Evolutionary conservation across 164 flowering plant species (phyloP).

Genomic region (Sedum album): DNA sequence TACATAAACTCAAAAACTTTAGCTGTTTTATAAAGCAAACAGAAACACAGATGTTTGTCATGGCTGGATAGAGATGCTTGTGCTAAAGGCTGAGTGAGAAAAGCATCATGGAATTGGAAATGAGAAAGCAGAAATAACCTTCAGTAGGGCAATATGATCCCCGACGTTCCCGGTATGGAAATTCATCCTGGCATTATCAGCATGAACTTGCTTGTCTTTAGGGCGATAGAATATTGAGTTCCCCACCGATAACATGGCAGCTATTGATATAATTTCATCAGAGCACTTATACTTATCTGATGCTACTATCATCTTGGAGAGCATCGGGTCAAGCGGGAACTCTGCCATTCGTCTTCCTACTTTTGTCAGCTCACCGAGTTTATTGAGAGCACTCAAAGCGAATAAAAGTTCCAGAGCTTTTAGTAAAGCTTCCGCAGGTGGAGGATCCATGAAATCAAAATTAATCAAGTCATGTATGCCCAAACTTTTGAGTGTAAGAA

Average conservation of each 20-base stretch:
- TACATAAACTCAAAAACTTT: not conserved
- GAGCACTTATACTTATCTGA: slow-evolving; percentile 82
- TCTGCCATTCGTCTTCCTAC: slow-evolving; percentile 93
- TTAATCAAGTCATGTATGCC: slow-evolving; percentile 76
- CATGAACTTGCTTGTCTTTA: slow-evolving; percentile 97
- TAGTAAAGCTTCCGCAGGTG: slow-evolving; percentile 80
- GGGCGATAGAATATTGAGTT: slow-evolving; percentile 94
- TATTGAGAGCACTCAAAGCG: slow-evolving; percentile 84
- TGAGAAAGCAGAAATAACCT: slow-evolving; percentile 33
- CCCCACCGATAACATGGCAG: slow-evolving; percentile 93
- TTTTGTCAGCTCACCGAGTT: slow-evolving; percentile 79
- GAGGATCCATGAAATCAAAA: slow-evolving; percentile 98
- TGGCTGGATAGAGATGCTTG: not conserved
- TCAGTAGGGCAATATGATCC: slow-evolving; percentile 89
- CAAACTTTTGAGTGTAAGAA: slow-evolving; percentile 77
- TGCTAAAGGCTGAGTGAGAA: not conserved
- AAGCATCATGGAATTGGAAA: not conserved
- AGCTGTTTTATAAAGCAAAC: not conserved
- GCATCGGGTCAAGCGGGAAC: slow-evolving; percentile 95
- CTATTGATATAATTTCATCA: slow-evolving; percentile 84
- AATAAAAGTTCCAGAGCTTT: slow-evolving; percentile 79
- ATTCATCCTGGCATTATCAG: slow-evolving; percentile 93
- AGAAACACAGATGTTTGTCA: not conserved
- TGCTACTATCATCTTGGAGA: slow-evolving; percentile 93
- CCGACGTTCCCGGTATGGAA: slow-evolving; percentile 96